phyloP scores from a whole-genome alignment of 2,329 filamentous ascomycete genomes.

The Fusarium duplospermum region DNA sequence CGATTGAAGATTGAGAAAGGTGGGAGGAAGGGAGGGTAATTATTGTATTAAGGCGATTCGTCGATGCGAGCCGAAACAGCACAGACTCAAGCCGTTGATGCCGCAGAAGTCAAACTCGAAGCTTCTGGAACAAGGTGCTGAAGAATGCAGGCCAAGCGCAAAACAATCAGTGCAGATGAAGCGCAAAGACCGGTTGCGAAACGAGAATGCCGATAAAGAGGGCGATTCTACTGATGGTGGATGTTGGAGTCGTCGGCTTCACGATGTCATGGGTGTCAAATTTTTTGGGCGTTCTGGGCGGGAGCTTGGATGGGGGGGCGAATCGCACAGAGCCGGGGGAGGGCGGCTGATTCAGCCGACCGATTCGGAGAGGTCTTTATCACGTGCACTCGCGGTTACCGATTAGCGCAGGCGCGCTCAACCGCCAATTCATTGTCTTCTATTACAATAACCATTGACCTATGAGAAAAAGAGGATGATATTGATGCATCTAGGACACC shows the following conservation, averaged over 20 bases:
- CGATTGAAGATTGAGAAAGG: slow-evolving; percentile 24
- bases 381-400: slow-evolving; percentile 34
- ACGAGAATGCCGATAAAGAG: slow-evolving; percentile 18
- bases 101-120: slow-evolving; percentile 6
- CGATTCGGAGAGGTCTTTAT: slow-evolving; percentile 30
- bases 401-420: slow-evolving; percentile 1
- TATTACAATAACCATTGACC: neutral
- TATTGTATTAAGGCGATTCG: slow-evolving; percentile 13
- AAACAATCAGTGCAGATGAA: neutral
- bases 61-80: slow-evolving; percentile 5
- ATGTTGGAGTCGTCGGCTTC: slow-evolving; percentile 42
- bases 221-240: slow-evolving; percentile 34
- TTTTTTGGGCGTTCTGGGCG: slow-evolving; percentile 40
- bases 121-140: neutral
- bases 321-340: slow-evolving; percentile 7
- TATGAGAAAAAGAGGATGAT: no score
- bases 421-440: neutral
- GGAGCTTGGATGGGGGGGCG: slow-evolving; percentile 6
- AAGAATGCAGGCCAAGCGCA: slow-evolving; percentile 2
- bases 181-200: neutral
- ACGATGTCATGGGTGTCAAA: slow-evolving; percentile 43
- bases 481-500: no score
- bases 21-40: slow-evolving; percentile 7
- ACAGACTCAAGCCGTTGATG: neutral
- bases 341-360: slow-evolving; percentile 40